phyloP scores from a whole-genome alignment of 805 yeast genomes.

The Yamadazyma kitorensis region DNA sequence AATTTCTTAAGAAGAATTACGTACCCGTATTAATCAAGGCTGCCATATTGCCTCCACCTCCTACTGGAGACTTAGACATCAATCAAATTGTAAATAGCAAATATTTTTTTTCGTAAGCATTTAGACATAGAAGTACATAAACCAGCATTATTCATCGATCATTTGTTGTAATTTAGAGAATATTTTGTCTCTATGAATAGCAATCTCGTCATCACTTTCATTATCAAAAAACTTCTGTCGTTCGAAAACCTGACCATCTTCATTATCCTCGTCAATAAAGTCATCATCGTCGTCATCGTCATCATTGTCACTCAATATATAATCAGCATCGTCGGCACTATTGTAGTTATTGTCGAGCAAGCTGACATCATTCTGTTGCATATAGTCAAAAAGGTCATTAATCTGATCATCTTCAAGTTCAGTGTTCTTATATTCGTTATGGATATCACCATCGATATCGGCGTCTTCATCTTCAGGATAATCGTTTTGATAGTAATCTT shows the following conservation, averaged over 20 bases:
- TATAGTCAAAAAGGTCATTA: slow-evolving; percentile 11
- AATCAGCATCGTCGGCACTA: slow-evolving; percentile 13
- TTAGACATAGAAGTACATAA: not conserved
- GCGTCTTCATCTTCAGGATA: slow-evolving; percentile 94
- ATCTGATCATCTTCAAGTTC: slow-evolving; percentile 25
- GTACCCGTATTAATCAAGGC: slow-evolving; percentile 33
- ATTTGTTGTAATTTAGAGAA: slow-evolving; percentile 55
- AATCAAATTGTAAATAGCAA: slow-evolving; percentile 28
- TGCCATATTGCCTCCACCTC: slow-evolving; percentile 24
- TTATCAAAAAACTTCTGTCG: slow-evolving; percentile 55
- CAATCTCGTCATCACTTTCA: slow-evolving; percentile 59
- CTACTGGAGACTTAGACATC: slow-evolving; percentile 32
- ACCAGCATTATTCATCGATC: slow-evolving; percentile 39
- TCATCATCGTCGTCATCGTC: slow-evolving; percentile 28
- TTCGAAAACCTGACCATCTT: slow-evolving; percentile 20
- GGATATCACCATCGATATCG: slow-evolving; percentile 12
- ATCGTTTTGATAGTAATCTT: slow-evolving; percentile 86
- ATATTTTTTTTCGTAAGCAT: slow-evolving; percentile 33
- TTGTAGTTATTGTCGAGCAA: slow-evolving; percentile 9
- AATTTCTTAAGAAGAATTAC: slow-evolving; percentile 7
- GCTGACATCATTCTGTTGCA: slow-evolving; percentile 7
- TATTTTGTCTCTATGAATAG: slow-evolving; percentile 60
- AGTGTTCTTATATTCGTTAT: slow-evolving; percentile 18
- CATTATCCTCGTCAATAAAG: slow-evolving; percentile 62
- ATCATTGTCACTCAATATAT: slow-evolving; percentile 12